phyloP scores from a whole-genome alignment of 2,329 filamentous ascomycete genomes.

The Aspergillus sp. region DNA sequence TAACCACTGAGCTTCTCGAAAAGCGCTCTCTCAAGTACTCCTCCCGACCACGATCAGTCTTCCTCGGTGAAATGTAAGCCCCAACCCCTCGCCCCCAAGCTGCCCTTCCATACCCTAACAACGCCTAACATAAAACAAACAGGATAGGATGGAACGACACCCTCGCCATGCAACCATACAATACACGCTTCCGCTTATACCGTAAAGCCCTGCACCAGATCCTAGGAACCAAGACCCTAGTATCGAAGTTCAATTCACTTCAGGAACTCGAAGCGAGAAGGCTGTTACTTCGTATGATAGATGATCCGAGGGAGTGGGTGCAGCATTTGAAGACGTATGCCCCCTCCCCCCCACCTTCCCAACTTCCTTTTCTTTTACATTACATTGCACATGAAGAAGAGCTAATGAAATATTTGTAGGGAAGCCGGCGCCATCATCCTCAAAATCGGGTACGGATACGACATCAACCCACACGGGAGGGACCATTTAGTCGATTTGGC shows the following conservation, averaged over 20 bases:
- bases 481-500: neutral
- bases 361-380: too few species aligned
- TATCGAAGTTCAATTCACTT: conserved; percentile 42
- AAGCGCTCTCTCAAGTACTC: conserved; percentile 30
- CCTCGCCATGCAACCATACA: conserved; percentile 38
- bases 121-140: neutral
- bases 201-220: conserved; percentile 50
- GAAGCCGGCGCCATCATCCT: conserved; percentile 39
- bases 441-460: neutral
- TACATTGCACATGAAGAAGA: too few species aligned
- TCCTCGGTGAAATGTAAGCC: conserved; percentile 39
- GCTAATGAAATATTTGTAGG: conserved; percentile 11
- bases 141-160: conserved; percentile 42
- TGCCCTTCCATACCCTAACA: neutral
- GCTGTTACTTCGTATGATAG: conserved; percentile 47
- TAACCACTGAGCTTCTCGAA: conserved; percentile 35
- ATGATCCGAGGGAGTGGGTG: conserved; percentile 41
- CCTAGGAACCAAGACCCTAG: conserved; percentile 47
- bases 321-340: conserved; percentile 43
- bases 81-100: neutral
- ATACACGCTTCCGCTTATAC: conserved; percentile 40
- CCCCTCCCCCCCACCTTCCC: too few species aligned
- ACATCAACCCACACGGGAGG: neutral
- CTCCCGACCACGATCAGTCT: conserved; percentile 28
- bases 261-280: conserved; percentile 49